A percentile compares a stretch with the other conserved stretches of the same genome.
These are phyloP conservation scores for Backusella psychrophila DNA, from an alignment of 192 early-diverging fungal species.

Conservation along the genomic window DNA sequence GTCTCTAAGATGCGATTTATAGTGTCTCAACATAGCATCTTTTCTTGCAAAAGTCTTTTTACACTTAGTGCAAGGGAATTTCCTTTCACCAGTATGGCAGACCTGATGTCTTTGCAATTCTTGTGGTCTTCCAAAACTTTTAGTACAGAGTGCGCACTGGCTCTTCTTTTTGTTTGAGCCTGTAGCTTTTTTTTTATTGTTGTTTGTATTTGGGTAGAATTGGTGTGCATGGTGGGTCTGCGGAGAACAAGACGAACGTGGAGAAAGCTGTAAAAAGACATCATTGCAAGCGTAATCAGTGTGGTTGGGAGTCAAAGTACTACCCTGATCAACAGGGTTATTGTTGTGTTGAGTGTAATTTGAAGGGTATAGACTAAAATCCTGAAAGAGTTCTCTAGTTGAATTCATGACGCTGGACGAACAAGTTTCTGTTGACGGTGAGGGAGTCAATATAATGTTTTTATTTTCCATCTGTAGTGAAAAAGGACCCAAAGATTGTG, in stretches of 20 bases:
- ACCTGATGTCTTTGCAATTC: not conserved
- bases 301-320: not conserved
- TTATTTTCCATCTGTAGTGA: not conserved
- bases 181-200: not conserved
- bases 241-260: not conserved
- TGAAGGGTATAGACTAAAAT: conserved; percentile 1
- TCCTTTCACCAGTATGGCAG: not conserved
- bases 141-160: not conserved
- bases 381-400: not conserved
- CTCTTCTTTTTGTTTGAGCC: not conserved
- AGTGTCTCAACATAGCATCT: not conserved
- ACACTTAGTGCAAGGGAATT: not conserved
- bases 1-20: not conserved
- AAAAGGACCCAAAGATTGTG: not conserved
- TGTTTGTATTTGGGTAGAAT: not conserved
- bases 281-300: not conserved
- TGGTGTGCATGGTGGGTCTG: not conserved
- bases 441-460: not conserved
- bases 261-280: not conserved
- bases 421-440: not conserved
- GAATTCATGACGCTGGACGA: not conserved
- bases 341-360: not conserved
- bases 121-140: not conserved
- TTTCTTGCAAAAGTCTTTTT: not conserved
- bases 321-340: not conserved